Percentiles rank a stretch among this genome's conserved stretches.
phyloP scores from a whole-genome alignment of 2,329 filamentous ascomycete genomes.

The Aspergillus latus region DNA sequence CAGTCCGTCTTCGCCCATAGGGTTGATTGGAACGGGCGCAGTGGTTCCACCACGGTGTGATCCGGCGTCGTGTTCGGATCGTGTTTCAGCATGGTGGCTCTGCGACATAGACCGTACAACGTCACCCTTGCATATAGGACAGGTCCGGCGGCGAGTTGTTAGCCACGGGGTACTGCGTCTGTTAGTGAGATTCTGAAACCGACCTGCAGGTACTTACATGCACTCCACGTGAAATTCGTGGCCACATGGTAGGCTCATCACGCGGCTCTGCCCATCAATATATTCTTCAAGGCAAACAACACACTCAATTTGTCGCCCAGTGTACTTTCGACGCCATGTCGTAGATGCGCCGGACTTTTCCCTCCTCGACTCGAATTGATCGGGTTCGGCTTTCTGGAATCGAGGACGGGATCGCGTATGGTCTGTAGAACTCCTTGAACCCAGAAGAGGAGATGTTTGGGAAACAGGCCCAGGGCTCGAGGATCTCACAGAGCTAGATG shows the following conservation, averaged over 20 bases:
- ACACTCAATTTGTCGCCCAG: constrained; percentile 74
- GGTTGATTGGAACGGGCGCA: constrained; percentile 50
- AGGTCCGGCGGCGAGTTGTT: constrained; percentile 91
- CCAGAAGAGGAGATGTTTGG: constrained; percentile 75
- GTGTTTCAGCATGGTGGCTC: constrained; percentile 23
- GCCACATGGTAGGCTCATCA: constrained; percentile 96
- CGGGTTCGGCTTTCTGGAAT: constrained; percentile 38
- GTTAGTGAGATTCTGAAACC: constrained; percentile 19
- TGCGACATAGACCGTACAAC: constrained; percentile 69
- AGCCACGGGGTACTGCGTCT: constrained; percentile 82
- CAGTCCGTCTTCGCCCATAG: constrained; percentile 34
- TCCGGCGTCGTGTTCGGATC: constrained; percentile 43
- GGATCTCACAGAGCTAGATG: constrained; percentile 55
- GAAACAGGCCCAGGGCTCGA: constrained; percentile 66
- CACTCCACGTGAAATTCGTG: constrained; percentile 98
- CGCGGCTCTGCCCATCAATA: constrained; percentile 84
- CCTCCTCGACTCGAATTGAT: constrained; percentile 29
- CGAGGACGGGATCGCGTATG: constrained; percentile 36
- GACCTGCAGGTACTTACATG: constrained; percentile 71
- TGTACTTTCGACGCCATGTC: constrained; percentile 57
- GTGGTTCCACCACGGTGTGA: constrained; percentile 51
- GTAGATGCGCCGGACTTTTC: constrained; percentile 48
- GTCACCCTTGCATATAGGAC: constrained; percentile 97
- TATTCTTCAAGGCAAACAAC: constrained; percentile 98
- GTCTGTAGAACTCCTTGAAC: constrained; percentile 31